Percentiles rank a stretch among this genome's conserved stretches.
Evolutionary conservation across 1,284 basidiomycete species (phyloP).

Genomic region (Filobasidium uniguttulatum): DNA sequence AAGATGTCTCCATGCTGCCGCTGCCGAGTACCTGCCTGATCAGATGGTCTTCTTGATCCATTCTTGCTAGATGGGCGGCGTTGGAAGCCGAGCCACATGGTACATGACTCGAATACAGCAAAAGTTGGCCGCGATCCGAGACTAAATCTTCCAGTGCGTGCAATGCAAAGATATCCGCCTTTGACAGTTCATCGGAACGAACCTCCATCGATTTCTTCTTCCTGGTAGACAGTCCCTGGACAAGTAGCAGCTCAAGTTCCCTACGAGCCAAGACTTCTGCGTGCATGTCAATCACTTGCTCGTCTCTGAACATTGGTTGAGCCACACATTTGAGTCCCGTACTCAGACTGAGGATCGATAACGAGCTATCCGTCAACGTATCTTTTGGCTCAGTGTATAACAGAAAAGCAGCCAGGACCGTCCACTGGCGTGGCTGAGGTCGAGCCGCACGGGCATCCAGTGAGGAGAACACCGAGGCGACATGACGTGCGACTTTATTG

Average conservation of each 20-base stretch:
- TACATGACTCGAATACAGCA: constrained; percentile 13
- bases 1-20: not conserved
- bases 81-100: constrained; percentile 14
- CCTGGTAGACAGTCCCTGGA: too few relatives aligned
- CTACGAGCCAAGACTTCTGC: constrained; percentile 12
- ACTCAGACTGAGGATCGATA: not conserved
- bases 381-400: not conserved
- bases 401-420: constrained; percentile 5
- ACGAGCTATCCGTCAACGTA: not conserved
- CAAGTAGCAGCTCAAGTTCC: constrained; percentile 11
- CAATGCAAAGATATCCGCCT: not conserved
- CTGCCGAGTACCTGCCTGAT: not conserved
- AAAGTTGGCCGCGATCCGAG: not conserved
- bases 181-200: not conserved
- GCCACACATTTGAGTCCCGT: constrained; percentile 5
- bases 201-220: not conserved
- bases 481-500: not conserved
- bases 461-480: not conserved
- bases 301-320: not conserved
- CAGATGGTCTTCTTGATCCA: constrained; percentile 9
- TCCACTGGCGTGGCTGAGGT: constrained; percentile 5
- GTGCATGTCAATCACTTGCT: constrained; percentile 12
- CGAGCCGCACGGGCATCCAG: not conserved
- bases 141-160: not conserved
- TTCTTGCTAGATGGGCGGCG: constrained; percentile 11